phyloP scores from a whole-genome alignment of 2,329 filamentous ascomycete genomes.

The Phyllosticta ampelicida region DNA sequence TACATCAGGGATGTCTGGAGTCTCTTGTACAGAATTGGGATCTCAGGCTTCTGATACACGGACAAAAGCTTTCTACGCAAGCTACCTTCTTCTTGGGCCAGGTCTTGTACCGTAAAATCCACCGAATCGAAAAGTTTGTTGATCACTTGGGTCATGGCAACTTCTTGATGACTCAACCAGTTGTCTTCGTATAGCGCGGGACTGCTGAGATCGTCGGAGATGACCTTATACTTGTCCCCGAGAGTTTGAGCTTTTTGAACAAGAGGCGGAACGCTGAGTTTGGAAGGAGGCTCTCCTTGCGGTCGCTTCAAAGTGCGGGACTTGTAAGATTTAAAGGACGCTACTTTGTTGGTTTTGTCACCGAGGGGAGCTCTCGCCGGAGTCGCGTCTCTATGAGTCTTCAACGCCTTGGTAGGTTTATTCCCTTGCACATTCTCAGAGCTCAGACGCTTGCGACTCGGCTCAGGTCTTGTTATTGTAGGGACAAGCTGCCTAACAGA shows the following conservation, averaged over 20 bases:
- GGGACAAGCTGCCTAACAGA: not conserved
- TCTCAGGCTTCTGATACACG: conserved; percentile 43
- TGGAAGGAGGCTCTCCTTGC: conserved; percentile 19
- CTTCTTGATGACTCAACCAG: conserved; percentile 52
- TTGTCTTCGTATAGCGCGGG: conserved; percentile 52
- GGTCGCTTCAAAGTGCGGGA: conserved; percentile 17
- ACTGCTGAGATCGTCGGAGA: conserved; percentile 43
- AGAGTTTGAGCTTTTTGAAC: conserved; percentile 19
- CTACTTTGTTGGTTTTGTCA: not conserved
- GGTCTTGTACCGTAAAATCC: conserved; percentile 13
- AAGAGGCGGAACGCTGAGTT: conserved; percentile 23
- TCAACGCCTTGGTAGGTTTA: conserved; percentile 26
- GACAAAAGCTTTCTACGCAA: conserved; percentile 40
- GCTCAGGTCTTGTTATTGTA: not conserved
- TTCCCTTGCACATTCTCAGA: conserved; percentile 22
- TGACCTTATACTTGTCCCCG: conserved; percentile 38
- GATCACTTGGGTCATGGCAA: conserved; percentile 48
- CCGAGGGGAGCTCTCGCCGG: conserved; percentile 16
- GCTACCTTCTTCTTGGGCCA: conserved; percentile 9
- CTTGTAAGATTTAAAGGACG: conserved; percentile 20
- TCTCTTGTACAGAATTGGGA: conserved; percentile 44
- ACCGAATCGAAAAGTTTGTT: conserved; percentile 44
- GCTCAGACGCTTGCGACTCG: conserved; percentile 23
- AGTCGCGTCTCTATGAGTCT: conserved; percentile 20
- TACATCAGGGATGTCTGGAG: conserved; percentile 48